phyloP scores from a whole-genome alignment of 306 rosid genomes.

The Trifolium dubium region DNA sequence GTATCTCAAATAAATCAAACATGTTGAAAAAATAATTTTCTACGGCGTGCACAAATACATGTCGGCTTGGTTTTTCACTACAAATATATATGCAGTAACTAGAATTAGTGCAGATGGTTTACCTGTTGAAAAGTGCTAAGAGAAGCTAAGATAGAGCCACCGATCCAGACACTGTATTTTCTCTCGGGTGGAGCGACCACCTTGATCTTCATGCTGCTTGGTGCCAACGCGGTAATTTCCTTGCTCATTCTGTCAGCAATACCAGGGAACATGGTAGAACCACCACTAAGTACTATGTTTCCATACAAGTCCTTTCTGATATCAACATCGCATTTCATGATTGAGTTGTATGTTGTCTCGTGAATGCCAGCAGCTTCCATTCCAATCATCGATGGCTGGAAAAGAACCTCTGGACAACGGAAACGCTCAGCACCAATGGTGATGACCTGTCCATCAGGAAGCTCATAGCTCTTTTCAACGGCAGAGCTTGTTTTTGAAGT shows the following conservation, averaged over 20 bases:
- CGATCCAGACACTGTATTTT: constrained; percentile 92
- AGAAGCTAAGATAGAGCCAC: constrained; percentile 94
- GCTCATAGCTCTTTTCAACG: constrained; percentile 84
- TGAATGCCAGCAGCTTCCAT: constrained; percentile 93
- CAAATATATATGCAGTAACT: no score
- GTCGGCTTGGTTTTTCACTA: neutral
- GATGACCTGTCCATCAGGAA: constrained; percentile 90
- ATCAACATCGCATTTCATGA: constrained; percentile 92
- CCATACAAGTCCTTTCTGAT: constrained; percentile 92
- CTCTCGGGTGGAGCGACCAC: constrained; percentile 96
- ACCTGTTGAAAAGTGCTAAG: constrained; percentile 96
- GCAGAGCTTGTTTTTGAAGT: constrained; percentile 77
- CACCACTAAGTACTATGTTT: constrained; percentile 89
- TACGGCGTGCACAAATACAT: neutral
- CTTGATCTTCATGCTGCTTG: constrained; percentile 93
- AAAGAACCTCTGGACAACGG: constrained; percentile 90
- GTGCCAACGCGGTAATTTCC: constrained; percentile 87
- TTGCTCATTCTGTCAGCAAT: constrained; percentile 95
- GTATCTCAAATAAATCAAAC: neutral
- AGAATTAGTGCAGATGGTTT: constrained; percentile 5
- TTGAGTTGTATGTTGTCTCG: constrained; percentile 85
- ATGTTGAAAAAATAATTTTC: constrained; percentile 9
- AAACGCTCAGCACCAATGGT: constrained; percentile 92
- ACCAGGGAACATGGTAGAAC: constrained; percentile 88
- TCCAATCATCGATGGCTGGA: constrained; percentile 93